Evolutionary conservation across 148 eudicot genomes (phyloP).

Genomic region (Cornus kousa): DNA sequence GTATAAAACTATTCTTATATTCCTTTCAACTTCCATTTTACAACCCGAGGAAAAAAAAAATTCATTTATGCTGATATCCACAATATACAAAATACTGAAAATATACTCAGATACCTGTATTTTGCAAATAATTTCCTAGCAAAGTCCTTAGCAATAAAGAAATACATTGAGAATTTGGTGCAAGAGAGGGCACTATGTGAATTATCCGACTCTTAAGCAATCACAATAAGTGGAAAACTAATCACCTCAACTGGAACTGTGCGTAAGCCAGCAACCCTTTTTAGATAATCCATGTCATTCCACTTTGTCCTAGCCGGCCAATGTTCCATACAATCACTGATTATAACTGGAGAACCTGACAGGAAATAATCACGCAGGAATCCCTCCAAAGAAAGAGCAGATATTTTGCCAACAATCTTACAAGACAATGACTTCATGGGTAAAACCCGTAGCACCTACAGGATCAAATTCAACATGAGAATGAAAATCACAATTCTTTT

Average conservation of each 20-base stretch:
- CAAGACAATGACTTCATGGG: slow-evolving; percentile 72
- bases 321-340: slow-evolving; percentile 82
- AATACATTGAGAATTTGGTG: neutral
- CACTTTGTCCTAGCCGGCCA: slow-evolving; percentile 95
- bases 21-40: too few species aligned
- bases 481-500: neutral
- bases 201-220: neutral
- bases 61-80: neutral
- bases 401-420: slow-evolving; percentile 47
- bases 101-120: neutral
- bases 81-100: neutral
- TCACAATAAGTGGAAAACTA: slow-evolving; percentile 15
- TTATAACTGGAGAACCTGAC: slow-evolving; percentile 75
- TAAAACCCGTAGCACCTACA: slow-evolving; percentile 56
- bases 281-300: slow-evolving; percentile 74
- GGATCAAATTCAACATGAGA: slow-evolving; percentile 4
- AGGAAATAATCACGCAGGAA: slow-evolving; percentile 72
- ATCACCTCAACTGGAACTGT: slow-evolving; percentile 99
- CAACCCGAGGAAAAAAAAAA: neutral
- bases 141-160: neutral
- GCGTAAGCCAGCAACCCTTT: slow-evolving; percentile 82
- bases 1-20: too few species aligned
- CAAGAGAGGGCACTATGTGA: neutral
- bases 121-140: neutral
- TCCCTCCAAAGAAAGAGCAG: slow-evolving; percentile 76